Conservation (phyloP, 768 basidiomycete genomes). For the Macrolepiota fuliginosa region DNA sequence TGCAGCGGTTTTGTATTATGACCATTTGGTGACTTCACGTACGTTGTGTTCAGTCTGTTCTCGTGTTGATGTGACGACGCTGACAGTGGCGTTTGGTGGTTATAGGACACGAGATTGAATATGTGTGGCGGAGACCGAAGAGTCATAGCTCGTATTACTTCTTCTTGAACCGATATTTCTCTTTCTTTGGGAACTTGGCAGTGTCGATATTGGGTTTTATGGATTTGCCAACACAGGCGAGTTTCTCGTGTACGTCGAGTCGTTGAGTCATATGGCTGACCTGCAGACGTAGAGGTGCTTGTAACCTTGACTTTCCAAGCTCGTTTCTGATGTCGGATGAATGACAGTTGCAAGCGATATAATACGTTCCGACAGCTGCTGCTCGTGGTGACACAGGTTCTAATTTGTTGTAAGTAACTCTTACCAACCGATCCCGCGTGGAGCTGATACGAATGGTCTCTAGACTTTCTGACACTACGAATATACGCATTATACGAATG, state of each 20-base stretch:
- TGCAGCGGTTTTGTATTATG: background rate
- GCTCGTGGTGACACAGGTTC: constrained; percentile 40
- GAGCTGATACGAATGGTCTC: background rate
- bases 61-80: background rate
- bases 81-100: background rate
- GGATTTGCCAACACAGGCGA: constrained; percentile 16
- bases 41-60: background rate
- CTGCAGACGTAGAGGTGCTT: constrained; percentile 1
- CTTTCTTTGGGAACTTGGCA: constrained; percentile 36
- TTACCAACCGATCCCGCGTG: background rate
- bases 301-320: background rate
- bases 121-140: constrained; percentile 44
- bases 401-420: constrained; percentile 40
- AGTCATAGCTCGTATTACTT: constrained; percentile 40
- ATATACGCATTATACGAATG: constrained; percentile 49
- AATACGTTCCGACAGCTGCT: constrained; percentile 38
- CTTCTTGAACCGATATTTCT: constrained; percentile 48
- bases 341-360: constrained; percentile 37
- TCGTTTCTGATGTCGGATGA: background rate
- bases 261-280: background rate
- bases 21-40: background rate
- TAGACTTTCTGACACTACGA: constrained; percentile 45
- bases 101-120: constrained; percentile 36
- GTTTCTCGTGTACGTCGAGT: background rate
- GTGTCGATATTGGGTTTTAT: constrained; percentile 29